Conservation (phyloP, 257 asterid species). For the Eucommia ulmoides region DNA sequence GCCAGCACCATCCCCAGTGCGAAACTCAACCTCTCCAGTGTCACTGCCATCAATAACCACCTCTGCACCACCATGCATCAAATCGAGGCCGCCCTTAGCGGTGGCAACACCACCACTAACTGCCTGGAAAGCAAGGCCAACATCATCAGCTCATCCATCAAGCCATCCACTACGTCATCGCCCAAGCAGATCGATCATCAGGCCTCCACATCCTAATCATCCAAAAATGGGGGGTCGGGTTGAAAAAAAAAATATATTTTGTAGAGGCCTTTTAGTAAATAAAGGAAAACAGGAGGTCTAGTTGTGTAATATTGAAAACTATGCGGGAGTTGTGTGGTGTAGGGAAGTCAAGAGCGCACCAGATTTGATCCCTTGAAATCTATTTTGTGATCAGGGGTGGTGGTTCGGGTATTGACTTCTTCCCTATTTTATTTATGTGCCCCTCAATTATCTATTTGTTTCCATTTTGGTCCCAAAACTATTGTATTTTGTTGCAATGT, state of each 20-base stretch:
- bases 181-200: constrained; percentile 20
- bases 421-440: constrained; percentile 10
- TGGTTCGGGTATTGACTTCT: constrained; percentile 99
- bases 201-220: constrained; percentile 23
- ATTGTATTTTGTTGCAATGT: background rate
- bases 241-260: constrained; percentile 15
- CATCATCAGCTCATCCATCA: constrained; percentile 4
- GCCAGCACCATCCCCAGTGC: constrained; percentile 75
- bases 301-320: too few relatives aligned
- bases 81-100: constrained; percentile 38
- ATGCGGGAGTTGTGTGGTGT: constrained; percentile 2
- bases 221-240: constrained; percentile 27
- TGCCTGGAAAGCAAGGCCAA: constrained; percentile 1
- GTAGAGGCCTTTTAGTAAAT: background rate
- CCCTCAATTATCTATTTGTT: background rate
- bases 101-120: constrained; percentile 21
- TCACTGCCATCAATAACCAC: constrained; percentile 66
- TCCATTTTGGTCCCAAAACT: background rate
- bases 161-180: constrained; percentile 8
- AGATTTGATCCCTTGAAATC: constrained; percentile 35
- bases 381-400: constrained; percentile 38
- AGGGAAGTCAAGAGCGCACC: constrained; percentile 99
- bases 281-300: too few relatives aligned
- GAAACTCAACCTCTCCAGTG: constrained; percentile 70
- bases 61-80: constrained; percentile 63